Percentiles rank a stretch among this genome's conserved stretches.
Evolutionary conservation across 495 filamentous ascomycete genomes (phyloP).

Genomic region (Coniosporium apollinis): DNA sequence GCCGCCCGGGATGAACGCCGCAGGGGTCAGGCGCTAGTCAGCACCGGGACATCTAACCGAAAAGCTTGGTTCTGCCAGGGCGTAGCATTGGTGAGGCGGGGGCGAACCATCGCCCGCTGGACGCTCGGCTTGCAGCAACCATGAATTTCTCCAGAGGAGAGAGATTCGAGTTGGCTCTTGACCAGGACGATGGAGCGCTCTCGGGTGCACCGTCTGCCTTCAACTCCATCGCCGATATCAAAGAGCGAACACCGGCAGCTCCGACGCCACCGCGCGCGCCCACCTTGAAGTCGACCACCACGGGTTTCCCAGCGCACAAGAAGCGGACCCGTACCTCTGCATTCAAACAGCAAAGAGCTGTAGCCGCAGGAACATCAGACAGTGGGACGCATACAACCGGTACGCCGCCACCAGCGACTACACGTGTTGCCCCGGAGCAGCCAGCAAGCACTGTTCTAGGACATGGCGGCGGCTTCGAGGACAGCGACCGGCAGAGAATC

Average conservation of each 20-base stretch:
- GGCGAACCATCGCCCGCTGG: too few relatives aligned
- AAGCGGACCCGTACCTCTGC: conserved; percentile 53
- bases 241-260: conserved; percentile 44
- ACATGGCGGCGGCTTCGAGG: conserved; percentile 19
- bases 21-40: too few relatives aligned
- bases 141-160: conserved; percentile 8
- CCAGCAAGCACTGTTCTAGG: background rate
- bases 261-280: conserved; percentile 48
- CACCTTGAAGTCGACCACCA: conserved; percentile 35
- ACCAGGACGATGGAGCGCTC: background rate
- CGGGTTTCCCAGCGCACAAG: conserved; percentile 79
- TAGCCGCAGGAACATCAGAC: background rate
- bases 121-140: too few relatives aligned
- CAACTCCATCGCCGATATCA: conserved; percentile 54
- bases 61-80: too few relatives aligned
- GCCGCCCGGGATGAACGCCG: too few relatives aligned
- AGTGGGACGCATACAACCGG: background rate
- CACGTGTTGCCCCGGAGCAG: background rate
- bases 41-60: too few relatives aligned
- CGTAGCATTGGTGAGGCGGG: too few relatives aligned
- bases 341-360: conserved; percentile 55
- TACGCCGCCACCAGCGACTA: background rate
- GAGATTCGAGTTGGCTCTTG: conserved; percentile 11
- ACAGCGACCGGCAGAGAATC: conserved; percentile 50
- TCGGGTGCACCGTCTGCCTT: background rate